phyloP scores from a whole-genome alignment of 805 yeast species.

The Isabelozyma heimii region DNA sequence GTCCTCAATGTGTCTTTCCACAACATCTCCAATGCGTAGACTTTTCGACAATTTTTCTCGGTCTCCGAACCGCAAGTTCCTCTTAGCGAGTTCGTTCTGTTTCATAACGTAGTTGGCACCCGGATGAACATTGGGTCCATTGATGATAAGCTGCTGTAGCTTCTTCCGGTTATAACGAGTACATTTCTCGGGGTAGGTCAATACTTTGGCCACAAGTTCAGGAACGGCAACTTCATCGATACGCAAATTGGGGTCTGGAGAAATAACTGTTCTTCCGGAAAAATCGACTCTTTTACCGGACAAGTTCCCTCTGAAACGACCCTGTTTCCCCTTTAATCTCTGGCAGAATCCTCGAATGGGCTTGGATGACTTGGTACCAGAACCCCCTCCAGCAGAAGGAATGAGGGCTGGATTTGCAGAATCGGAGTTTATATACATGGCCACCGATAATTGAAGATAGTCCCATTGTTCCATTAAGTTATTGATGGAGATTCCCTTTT shows the following conservation, averaged over 20 bases:
- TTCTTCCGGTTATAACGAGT: slow-evolving; percentile 83
- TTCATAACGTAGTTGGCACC: slow-evolving; percentile 93
- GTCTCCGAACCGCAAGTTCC: slow-evolving; percentile 89
- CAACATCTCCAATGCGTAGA: slow-evolving; percentile 83
- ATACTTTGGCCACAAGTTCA: slow-evolving; percentile 89
- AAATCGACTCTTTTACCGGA: slow-evolving; percentile 99
- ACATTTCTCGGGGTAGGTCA: slow-evolving; percentile 94
- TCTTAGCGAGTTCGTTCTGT: slow-evolving; percentile 78
- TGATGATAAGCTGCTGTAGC: slow-evolving; percentile 67
- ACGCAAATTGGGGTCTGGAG: slow-evolving; percentile 94
- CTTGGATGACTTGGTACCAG: slow-evolving; percentile 51
- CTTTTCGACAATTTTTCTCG: slow-evolving; percentile 71
- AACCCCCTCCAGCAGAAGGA: slow-evolving; percentile 64
- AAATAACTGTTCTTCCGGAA: slow-evolving; percentile 96
- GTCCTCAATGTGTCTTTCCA: slow-evolving; percentile 95
- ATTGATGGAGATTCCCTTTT: slow-evolving; percentile 89
- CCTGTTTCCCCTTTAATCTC: slow-evolving; percentile 96
- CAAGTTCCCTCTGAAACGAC: slow-evolving; percentile 96
- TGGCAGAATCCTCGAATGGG: slow-evolving; percentile 96
- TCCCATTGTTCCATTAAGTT: slow-evolving; percentile 99
- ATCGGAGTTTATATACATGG: slow-evolving; percentile 96
- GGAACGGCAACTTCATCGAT: slow-evolving; percentile 99
- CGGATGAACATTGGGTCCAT: slow-evolving; percentile 89
- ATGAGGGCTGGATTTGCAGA: slow-evolving; percentile 77
- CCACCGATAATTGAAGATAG: slow-evolving; percentile 89